Conservation (phyloP, 2,329 filamentous ascomycete species). For the Fusarium concolor region DNA sequence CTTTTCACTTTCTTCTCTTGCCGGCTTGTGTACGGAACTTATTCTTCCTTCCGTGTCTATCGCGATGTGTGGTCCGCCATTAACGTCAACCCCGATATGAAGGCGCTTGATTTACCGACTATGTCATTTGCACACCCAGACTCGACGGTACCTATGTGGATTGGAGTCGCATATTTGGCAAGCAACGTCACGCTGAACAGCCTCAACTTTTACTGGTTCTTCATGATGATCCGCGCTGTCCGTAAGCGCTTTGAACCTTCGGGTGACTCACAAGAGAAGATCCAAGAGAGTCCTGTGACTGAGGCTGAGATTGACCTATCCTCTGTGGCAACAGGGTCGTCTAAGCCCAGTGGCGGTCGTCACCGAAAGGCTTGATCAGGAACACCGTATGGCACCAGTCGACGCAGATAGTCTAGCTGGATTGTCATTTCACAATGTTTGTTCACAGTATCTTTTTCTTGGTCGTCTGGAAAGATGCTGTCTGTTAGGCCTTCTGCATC, state of each 20-base stretch:
- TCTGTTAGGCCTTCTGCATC: neutral
- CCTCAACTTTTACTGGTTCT: conserved; percentile 87
- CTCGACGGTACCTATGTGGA: conserved; percentile 74
- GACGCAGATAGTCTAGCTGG: neutral
- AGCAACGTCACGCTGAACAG: conserved; percentile 79
- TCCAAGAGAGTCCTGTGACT: conserved; percentile 44
- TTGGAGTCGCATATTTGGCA: conserved; percentile 73
- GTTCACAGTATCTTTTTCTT: neutral
- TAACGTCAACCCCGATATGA: conserved; percentile 53
- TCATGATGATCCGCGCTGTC: conserved; percentile 86
- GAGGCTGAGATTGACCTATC: conserved; percentile 48
- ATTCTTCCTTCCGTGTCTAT: conserved; percentile 76
- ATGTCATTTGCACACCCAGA: conserved; percentile 61
- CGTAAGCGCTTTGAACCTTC: conserved; percentile 77
- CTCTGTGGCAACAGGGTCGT: conserved; percentile 47
- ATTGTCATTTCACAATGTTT: neutral
- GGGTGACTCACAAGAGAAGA: conserved; percentile 45
- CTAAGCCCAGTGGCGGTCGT: conserved; percentile 33
- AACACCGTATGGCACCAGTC: neutral
- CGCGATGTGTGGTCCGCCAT: conserved; percentile 72
- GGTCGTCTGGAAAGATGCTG: neutral
- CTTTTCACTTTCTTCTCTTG: conserved; percentile 80
- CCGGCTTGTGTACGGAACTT: conserved; percentile 82
- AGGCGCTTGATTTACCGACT: conserved; percentile 34
- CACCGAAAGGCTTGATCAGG: conserved; percentile 50